Evolutionary conservation across 352 stramenopile species (phyloP).

Genomic region (Phytophthora vignae): DNA sequence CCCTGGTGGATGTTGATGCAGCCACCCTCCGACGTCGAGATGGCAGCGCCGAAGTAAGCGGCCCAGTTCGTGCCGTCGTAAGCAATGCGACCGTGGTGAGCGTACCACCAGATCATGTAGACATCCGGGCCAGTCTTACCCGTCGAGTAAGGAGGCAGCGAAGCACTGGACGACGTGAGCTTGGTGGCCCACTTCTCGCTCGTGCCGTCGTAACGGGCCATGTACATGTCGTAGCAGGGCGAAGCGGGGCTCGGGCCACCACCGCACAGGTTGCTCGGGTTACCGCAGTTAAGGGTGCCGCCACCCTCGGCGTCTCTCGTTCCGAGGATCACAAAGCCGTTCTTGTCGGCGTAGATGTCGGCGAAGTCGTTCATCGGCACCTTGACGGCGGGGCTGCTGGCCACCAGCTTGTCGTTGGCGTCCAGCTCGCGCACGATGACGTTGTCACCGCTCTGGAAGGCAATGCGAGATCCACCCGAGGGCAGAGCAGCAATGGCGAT

Average conservation of each 20-base stretch:
- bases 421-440: conserved; percentile 54
- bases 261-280: conserved; percentile 54
- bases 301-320: conserved; percentile 56
- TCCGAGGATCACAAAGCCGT: conserved; percentile 57
- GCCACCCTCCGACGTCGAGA: conserved; percentile 51
- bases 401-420: conserved; percentile 48
- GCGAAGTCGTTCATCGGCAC: conserved; percentile 51
- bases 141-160: conserved; percentile 56
- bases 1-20: conserved; percentile 75
- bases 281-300: conserved; percentile 64
- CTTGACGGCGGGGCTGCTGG: conserved; percentile 34
- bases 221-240: conserved; percentile 65
- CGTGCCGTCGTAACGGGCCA: conserved; percentile 52
- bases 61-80: conserved; percentile 63
- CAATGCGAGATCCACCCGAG: conserved; percentile 49
- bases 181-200: conserved; percentile 63
- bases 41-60: conserved; percentile 51
- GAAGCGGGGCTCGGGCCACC: conserved; percentile 34
- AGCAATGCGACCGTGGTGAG: conserved; percentile 61
- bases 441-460: conserved; percentile 56
- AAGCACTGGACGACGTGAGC: conserved; percentile 52
- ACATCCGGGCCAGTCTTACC: conserved; percentile 44
- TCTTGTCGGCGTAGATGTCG: conserved; percentile 55
- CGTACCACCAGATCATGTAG: conserved; percentile 73
- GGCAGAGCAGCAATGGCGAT: conserved; percentile 54